Base-by-base conservation (phyloP, 2,329 filamentous ascomycete species). In the Colletotrichum limetticola region DNA sequence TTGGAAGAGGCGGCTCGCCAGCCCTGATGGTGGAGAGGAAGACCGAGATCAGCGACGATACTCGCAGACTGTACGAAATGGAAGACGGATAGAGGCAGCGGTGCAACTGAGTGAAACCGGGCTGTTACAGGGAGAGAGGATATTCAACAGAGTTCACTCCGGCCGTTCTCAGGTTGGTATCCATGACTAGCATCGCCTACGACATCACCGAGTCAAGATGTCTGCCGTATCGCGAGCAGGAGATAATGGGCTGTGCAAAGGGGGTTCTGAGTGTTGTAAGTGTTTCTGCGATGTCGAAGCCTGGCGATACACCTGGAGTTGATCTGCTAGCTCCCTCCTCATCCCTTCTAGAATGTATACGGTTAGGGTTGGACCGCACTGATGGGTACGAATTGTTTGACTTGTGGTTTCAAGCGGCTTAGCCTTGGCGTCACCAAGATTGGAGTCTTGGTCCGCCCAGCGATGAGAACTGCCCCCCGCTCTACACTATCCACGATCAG, bases 31-130 rank as follows among this genome's bases (percentile, higher is more conserved):
- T 32, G 28, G n/a, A 22, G 42, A 49, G 42, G 32, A 35, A 49
- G 42, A 49, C 37, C 37, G 37, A 42, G 37, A 42, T 19, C 37
- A 42, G 37, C 37, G 37, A 42, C 37, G 37, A 42, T 42, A 42
- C 37, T 42, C 6, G 5, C 37, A 22, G 56, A 22, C 11, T 8
- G 30, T 19, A 46, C 49, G 32, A 57, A 14, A 24, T 26, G 22
- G 26, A 52, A 22, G 49, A 55, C 59, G 56, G 58, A 46, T 37
- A 42, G 24, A 59, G 42, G 30, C 66, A 49, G 55, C 28, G 66
- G 60, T 60, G 32, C 66, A 42, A 60, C 60, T 70, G 55, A 52
- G 52, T 70, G 70, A 72, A 70, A 72, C 70, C 22, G 32, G 22
- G 35, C 55, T 66, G 61, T 46, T 55, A 70, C 71, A 61, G 14